These are phyloP conservation scores for Ramichloridium luteum DNA, from an alignment of 2,329 filamentous ascomycete species.

Conservation along the genomic window DNA sequence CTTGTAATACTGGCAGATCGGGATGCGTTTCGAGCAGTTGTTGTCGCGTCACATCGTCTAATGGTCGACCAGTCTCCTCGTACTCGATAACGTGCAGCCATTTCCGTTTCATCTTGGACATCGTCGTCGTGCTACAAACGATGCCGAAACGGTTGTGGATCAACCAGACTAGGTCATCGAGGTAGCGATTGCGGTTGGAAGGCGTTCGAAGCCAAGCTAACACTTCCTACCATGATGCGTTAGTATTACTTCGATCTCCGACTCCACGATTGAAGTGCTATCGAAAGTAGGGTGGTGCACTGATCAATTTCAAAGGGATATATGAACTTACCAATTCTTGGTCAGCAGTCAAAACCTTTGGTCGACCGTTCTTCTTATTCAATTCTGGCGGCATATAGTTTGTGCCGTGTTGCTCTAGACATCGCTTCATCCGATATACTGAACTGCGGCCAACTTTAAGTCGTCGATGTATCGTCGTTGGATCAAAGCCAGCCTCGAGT, in stretches of 20 bases:
- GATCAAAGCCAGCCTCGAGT: conserved; percentile 24
- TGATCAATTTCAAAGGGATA: not conserved
- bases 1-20: conserved; percentile 14
- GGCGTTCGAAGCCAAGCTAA: conserved; percentile 21
- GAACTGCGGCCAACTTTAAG: conserved; percentile 23
- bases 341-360: conserved; percentile 22
- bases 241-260: no score
- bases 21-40: conserved; percentile 20
- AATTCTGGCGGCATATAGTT: conserved; percentile 23
- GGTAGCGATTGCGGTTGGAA: conserved; percentile 21
- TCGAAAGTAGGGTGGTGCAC: no score
- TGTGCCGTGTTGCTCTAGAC: conserved; percentile 22
- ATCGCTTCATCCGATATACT: conserved; percentile 26
- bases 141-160: conserved; percentile 24
- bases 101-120: conserved; percentile 25
- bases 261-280: no score
- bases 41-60: conserved; percentile 16
- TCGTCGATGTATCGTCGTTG: conserved; percentile 23
- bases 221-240: no score
- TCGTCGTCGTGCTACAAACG: conserved; percentile 24
- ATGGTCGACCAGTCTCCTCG: conserved; percentile 20
- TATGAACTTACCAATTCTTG: conserved; percentile 20
- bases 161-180: conserved; percentile 25
- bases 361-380: conserved; percentile 25
- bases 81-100: conserved; percentile 23